Evolutionary conservation across 1,284 basidiomycete species (phyloP).

Genomic region (Veloporphyrellus conicus): DNA sequence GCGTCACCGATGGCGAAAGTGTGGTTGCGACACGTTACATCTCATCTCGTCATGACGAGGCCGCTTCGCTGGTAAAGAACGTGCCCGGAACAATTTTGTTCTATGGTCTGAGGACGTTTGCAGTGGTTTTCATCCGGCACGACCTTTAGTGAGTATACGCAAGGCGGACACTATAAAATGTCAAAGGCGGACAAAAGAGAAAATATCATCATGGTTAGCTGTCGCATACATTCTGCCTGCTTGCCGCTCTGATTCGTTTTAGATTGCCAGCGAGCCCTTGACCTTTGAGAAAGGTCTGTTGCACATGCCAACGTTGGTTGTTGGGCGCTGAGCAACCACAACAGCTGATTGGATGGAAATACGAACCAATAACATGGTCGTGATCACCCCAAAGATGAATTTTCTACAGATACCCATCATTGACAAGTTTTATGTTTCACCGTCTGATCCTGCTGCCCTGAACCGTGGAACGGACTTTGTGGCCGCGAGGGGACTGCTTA

Average conservation of each 20-base stretch:
- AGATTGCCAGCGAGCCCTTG: constrained; percentile 87
- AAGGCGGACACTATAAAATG: constrained; percentile 90
- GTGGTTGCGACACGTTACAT: constrained; percentile 95
- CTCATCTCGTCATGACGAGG: constrained; percentile 86
- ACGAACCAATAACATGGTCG: constrained; percentile 87
- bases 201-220: constrained; percentile 80
- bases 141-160: constrained; percentile 86
- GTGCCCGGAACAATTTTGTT: background rate
- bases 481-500: constrained; percentile 67
- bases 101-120: constrained; percentile 3
- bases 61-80: constrained; percentile 73
- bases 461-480: constrained; percentile 68
- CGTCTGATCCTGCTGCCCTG: constrained; percentile 65
- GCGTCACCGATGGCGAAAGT: constrained; percentile 89
- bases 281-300: constrained; percentile 85
- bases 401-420: constrained; percentile 90
- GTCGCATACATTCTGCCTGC: background rate
- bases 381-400: constrained; percentile 92
- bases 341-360: constrained; percentile 95
- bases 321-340: background rate
- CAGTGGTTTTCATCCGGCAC: constrained; percentile 96
- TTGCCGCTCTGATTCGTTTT: constrained; percentile 10
- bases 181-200: constrained; percentile 94
- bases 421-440: constrained; percentile 84
- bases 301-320: background rate